A percentile compares a stretch with the other conserved stretches of the same genome.
These are phyloP conservation scores for Castanospermum australe DNA, from an alignment of 306 rosid species.

Conservation along the genomic window DNA sequence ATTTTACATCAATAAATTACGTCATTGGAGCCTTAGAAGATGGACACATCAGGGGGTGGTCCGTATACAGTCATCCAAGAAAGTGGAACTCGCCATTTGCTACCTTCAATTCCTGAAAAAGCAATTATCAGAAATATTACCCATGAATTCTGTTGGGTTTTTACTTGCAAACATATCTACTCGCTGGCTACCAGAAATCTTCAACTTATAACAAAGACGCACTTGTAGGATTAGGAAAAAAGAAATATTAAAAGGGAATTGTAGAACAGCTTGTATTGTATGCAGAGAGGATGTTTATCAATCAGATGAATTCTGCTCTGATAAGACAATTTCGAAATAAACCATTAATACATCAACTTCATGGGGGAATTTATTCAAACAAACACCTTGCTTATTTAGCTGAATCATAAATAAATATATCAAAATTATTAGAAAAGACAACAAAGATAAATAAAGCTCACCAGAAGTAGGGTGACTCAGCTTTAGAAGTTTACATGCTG, in stretches of 20 bases:
- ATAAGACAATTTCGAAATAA: not conserved
- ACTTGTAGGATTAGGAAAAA: not conserved
- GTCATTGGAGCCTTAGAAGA: constrained; percentile 52
- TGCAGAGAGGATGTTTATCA: not conserved
- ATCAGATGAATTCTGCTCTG: not conserved
- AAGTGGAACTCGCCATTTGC: constrained; percentile 66
- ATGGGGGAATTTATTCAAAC: not conserved
- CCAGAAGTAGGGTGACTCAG: constrained; percentile 48
- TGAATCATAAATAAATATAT: not conserved
- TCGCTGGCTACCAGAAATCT: not conserved
- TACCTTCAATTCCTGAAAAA: constrained; percentile 50
- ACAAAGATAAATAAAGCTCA: constrained; percentile 34
- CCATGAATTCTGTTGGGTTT: not conserved
- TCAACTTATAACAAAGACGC: not conserved
- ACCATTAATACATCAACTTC: not conserved
- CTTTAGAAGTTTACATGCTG: constrained; percentile 60
- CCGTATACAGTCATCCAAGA: constrained; percentile 88
- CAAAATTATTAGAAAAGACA: not conserved
- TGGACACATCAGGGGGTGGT: constrained; percentile 78
- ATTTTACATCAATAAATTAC: not conserved
- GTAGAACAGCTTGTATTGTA: not conserved
- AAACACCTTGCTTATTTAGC: not conserved
- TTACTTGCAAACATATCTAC: not conserved
- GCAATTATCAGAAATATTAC: constrained; percentile 2
- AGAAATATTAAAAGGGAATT: not conserved